phyloP scores from a whole-genome alignment of 352 stramenopile species.

The Globisporangium abappressorium region DNA sequence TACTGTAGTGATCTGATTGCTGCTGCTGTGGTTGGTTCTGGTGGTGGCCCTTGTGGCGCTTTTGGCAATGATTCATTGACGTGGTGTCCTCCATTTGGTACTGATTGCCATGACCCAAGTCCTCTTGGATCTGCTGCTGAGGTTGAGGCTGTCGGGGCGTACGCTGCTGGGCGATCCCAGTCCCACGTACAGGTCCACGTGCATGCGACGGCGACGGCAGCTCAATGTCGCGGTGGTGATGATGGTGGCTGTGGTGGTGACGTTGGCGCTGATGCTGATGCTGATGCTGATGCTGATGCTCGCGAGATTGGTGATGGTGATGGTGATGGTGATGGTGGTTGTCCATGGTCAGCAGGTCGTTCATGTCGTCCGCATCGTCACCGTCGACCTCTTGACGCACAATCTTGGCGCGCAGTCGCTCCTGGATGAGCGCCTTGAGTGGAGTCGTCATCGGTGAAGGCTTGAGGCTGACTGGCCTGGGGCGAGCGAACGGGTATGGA shows the following conservation, averaged over 20 bases:
- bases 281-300: constrained; percentile 9
- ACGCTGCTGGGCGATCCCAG: background rate
- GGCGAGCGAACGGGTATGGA: background rate
- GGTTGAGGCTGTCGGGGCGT: background rate
- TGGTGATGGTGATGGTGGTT: constrained; percentile 18
- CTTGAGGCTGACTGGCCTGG: background rate
- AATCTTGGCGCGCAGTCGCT: constrained; percentile 69
- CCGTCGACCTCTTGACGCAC: constrained; percentile 36
- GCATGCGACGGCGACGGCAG: background rate
- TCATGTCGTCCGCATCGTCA: background rate
- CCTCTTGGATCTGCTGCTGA: background rate
- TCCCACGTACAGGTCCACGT: background rate
- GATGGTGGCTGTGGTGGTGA: constrained; percentile 19
- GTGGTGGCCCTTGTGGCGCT: background rate
- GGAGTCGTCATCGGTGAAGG: constrained; percentile 44
- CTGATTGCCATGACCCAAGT: background rate
- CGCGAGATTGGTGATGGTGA: background rate
- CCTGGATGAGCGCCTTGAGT: constrained; percentile 69
- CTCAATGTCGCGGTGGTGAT: constrained; percentile 1
- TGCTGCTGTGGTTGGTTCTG: constrained; percentile 17
- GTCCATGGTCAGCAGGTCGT: constrained; percentile 3
- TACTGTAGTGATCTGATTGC: background rate
- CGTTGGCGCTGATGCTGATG: constrained; percentile 15
- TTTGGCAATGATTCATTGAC: constrained; percentile 1
- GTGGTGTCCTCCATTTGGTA: background rate